phyloP scores from a whole-genome alignment of 2,329 filamentous ascomycete species.

The Clonostachys byssicola region DNA sequence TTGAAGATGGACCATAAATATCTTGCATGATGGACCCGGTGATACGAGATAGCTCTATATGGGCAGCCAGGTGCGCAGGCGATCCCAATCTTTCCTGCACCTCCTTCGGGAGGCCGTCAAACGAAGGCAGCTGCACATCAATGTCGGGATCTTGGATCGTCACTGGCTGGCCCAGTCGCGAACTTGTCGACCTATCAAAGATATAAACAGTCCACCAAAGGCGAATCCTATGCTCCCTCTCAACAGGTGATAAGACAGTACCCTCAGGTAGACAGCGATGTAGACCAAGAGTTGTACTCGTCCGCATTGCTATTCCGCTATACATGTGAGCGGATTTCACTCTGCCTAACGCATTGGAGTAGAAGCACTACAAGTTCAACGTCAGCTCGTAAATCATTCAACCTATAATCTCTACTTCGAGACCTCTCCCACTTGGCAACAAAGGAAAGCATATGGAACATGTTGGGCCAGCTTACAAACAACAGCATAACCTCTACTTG shows the following conservation, averaged over 20 bases:
- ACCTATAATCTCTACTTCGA: no score
- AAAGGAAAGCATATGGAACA: no score
- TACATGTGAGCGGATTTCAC: conserved; percentile 8
- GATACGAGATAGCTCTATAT: conserved; percentile 5
- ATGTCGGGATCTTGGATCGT: conserved; percentile 8
- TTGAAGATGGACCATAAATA: conserved; percentile 6
- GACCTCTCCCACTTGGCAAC: no score
- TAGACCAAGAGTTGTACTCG: conserved; percentile 6
- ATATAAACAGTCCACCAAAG: conserved; percentile 9
- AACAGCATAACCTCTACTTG: conserved; percentile 7
- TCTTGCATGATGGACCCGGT: conserved; percentile 6
- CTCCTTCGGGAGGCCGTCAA: neutral
- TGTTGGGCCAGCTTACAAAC: conserved; percentile 3
- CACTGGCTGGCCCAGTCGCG: conserved; percentile 6
- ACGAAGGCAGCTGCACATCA: conserved; percentile 5
- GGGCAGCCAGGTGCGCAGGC: conserved; percentile 4
- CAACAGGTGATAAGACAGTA: conserved; percentile 2
- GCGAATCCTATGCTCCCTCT: conserved; percentile 5
- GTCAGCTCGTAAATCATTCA: no score
- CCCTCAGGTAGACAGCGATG: conserved; percentile 4
- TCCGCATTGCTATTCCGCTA: conserved; percentile 7
- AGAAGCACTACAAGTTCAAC: conserved; percentile 4
- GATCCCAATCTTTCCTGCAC: conserved; percentile 1
- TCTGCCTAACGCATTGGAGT: conserved; percentile 6
- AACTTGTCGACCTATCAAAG: conserved; percentile 7